These are phyloP conservation scores for Fragaria vesca DNA, from an alignment of 306 rosid species.

Conservation along the genomic window DNA sequence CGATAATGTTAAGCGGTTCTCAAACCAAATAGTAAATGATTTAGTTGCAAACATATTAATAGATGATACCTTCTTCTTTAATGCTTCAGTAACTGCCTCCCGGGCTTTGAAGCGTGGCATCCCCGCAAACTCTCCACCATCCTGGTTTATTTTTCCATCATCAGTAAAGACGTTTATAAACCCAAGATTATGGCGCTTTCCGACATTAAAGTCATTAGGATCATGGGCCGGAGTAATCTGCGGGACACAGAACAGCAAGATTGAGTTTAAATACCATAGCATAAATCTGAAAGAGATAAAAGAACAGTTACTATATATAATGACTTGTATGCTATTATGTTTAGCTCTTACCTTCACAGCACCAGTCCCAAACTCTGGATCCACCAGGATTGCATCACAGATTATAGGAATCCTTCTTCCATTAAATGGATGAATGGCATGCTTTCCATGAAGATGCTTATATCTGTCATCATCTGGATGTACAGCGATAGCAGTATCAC, in stretches of 20 bases:
- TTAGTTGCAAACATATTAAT: not conserved
- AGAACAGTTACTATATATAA: not conserved
- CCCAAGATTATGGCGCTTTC: constrained; percentile 81
- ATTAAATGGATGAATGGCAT: constrained; percentile 84
- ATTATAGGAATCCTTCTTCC: constrained; percentile 77
- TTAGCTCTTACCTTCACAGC: constrained; percentile 81
- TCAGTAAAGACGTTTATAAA: constrained; percentile 78
- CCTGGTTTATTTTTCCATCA: constrained; percentile 83
- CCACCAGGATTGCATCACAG: constrained; percentile 87
- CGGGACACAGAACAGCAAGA: constrained; percentile 30
- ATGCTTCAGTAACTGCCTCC: constrained; percentile 68
- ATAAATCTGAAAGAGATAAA: constrained; percentile 8
- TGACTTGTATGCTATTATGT: constrained; percentile 3
- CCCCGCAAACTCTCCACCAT: constrained; percentile 85
- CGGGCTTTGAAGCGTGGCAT: constrained; percentile 89
- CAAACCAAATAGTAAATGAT: not conserved
- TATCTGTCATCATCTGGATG: constrained; percentile 80
- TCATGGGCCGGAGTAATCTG: constrained; percentile 99
- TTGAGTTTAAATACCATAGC: constrained; percentile 9
- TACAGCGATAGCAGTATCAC: constrained; percentile 91
- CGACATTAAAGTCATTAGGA: constrained; percentile 95
- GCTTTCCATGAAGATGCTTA: constrained; percentile 75
- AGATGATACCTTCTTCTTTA: constrained; percentile 69
- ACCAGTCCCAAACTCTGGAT: constrained; percentile 89
- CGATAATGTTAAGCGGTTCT: not conserved